Conservation (phyloP, 257 asterid genomes). For the Apocynum venetum region DNA sequence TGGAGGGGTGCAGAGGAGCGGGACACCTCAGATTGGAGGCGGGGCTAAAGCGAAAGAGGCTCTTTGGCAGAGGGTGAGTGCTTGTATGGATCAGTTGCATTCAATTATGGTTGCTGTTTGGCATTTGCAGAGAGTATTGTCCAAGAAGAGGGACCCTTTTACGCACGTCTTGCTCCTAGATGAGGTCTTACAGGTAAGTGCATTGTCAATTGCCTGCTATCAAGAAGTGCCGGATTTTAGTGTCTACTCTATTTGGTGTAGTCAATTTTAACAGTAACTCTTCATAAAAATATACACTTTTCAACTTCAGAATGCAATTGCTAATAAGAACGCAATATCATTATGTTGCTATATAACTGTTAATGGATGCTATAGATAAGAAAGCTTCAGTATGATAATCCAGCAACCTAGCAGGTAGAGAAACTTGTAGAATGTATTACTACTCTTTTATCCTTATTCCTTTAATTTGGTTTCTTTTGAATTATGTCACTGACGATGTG, state of each 20-base stretch:
- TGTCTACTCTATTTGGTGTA: neutral
- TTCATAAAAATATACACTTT: neutral
- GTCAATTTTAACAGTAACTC: neutral
- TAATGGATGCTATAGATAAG: neutral
- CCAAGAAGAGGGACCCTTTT: slow-evolving; percentile 96
- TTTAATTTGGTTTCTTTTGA: neutral
- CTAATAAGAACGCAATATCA: neutral
- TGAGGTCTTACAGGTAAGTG: slow-evolving; percentile 78
- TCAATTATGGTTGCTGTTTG: slow-evolving; percentile 77
- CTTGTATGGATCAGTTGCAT: slow-evolving; percentile 87
- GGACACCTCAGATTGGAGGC: slow-evolving; percentile 89
- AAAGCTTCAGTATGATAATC: neutral
- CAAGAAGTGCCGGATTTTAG: neutral
- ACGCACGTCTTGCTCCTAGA: slow-evolving; percentile 89
- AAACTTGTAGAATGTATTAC: neutral
- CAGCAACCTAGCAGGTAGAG: neutral
- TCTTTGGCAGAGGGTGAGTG: slow-evolving; percentile 90
- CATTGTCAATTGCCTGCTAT: neutral
- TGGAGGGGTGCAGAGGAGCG: slow-evolving; percentile 89
- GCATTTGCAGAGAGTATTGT: slow-evolving; percentile 98
- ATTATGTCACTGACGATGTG: neutral
- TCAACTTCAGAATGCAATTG: neutral
- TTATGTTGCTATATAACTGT: neutral
- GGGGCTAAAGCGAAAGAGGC: slow-evolving; percentile 88
- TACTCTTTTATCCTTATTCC: neutral